Percentiles rank a stretch among this genome's conserved stretches.
Conservation (phyloP, 768 basidiomycete species). For the Boletus reticuloceps region DNA sequence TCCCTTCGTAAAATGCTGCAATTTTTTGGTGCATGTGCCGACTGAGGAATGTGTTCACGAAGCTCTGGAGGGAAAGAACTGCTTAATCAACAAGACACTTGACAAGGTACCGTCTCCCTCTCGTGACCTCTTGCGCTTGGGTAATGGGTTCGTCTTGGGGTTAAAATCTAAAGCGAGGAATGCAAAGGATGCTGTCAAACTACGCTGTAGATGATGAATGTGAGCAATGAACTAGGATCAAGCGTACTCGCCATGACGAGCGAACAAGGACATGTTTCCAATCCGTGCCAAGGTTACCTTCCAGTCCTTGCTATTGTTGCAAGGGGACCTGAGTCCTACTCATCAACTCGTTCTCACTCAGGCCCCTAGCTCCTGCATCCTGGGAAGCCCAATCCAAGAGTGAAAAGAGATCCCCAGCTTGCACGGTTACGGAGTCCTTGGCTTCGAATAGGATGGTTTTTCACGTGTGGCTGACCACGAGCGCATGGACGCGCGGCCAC, state of each 20-base stretch:
- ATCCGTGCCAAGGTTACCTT: slow-evolving; percentile 33
- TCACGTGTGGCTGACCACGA: slow-evolving; percentile 7
- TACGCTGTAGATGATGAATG: slow-evolving; percentile 3
- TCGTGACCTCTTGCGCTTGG: slow-evolving; percentile 27
- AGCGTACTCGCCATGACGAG: slow-evolving; percentile 49
- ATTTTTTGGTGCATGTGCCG: not conserved
- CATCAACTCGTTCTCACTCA: slow-evolving; percentile 21
- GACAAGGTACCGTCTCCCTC: slow-evolving; percentile 20
- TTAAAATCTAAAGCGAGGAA: slow-evolving; percentile 28
- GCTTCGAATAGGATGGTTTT: slow-evolving; percentile 8
- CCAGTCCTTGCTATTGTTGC: not conserved
- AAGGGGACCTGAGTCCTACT: not conserved
- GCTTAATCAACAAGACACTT: not conserved
- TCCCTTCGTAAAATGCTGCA: slow-evolving; percentile 31
- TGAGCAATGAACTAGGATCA: not conserved
- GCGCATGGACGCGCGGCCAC: slow-evolving; percentile 16
- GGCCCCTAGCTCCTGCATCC: slow-evolving; percentile 11
- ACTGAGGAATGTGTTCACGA: not conserved
- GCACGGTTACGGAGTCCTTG: not conserved
- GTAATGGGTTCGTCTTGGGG: slow-evolving; percentile 33
- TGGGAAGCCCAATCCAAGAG: slow-evolving; percentile 22
- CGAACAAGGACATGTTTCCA: slow-evolving; percentile 55
- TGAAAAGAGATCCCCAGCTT: slow-evolving; percentile 19
- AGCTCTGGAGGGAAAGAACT: not conserved
- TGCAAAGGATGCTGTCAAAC: slow-evolving; percentile 32